phyloP scores from a whole-genome alignment of 177 flowering plant genomes.

The Vitis hybrid region DNA sequence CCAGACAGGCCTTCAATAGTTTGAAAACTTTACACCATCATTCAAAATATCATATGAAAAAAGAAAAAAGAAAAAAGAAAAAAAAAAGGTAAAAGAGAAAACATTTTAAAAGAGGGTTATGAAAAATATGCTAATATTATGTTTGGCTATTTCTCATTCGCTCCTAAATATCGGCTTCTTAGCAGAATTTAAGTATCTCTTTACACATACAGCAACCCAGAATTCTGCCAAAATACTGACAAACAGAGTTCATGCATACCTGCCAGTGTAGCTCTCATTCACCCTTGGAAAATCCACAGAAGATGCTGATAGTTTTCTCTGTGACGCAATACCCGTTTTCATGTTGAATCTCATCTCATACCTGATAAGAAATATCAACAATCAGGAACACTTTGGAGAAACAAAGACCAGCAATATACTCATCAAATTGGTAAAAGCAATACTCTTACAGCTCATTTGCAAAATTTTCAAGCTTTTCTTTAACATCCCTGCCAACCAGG shows the following conservation, averaged over 20 bases:
- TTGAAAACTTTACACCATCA: too few relatives aligned
- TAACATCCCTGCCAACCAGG: slow-evolving; percentile 53
- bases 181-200: not conserved
- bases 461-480: slow-evolving; percentile 65
- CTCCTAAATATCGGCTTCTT: not conserved
- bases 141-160: not conserved
- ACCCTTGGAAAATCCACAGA: slow-evolving; percentile 91
- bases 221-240: not conserved
- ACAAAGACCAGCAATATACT: not conserved
- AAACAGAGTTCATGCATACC: slow-evolving; percentile 35
- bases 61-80: too few relatives aligned
- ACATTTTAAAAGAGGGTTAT: too few relatives aligned
- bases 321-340: slow-evolving; percentile 79
- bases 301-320: slow-evolving; percentile 70
- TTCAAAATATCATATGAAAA: too few relatives aligned
- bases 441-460: slow-evolving; percentile 75
- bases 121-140: not conserved
- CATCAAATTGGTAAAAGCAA: not conserved
- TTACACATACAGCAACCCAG: not conserved
- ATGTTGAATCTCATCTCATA: slow-evolving; percentile 95
- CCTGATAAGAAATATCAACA: slow-evolving; percentile 31
- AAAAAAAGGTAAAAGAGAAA: too few relatives aligned
- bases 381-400: slow-evolving; percentile 5
- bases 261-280: slow-evolving; percentile 88
- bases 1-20: too few relatives aligned